A percentile compares a stretch with the other conserved stretches of the same genome.
These are phyloP conservation scores for Candida dendrica DNA, from an alignment of 805 yeast species.

Conservation along the genomic window DNA sequence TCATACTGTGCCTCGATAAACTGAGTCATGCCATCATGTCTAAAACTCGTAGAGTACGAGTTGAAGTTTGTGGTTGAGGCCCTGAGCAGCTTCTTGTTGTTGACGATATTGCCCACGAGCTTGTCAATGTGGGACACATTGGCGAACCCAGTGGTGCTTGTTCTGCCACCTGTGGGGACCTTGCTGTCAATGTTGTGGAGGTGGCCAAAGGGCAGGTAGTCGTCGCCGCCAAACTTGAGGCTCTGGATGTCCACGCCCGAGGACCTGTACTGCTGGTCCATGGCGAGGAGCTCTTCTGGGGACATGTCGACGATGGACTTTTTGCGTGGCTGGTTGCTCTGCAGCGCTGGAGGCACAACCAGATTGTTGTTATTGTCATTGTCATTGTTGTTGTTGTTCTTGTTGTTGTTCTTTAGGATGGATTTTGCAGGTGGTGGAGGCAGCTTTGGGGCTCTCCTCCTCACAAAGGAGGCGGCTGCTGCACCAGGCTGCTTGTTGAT, in stretches of 20 bases:
- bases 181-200: neutral
- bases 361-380: neutral
- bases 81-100: slow-evolving; percentile 3
- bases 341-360: neutral
- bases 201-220: slow-evolving; percentile 11
- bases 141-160: slow-evolving; percentile 1
- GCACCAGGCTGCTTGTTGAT: neutral
- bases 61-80: slow-evolving; percentile 5
- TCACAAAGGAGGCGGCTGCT: neutral
- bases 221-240: slow-evolving; percentile 19
- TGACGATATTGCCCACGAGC: slow-evolving; percentile 7
- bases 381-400: no score
- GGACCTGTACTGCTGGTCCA: slow-evolving; percentile 18
- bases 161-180: neutral
- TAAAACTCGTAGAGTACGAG: slow-evolving; percentile 13
- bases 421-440: slow-evolving; percentile 20
- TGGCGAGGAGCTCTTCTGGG: slow-evolving; percentile 17
- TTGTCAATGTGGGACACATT: slow-evolving; percentile 14
- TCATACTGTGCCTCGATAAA: slow-evolving; percentile 7
- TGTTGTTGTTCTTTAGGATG: slow-evolving; percentile 10
- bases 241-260: slow-evolving; percentile 12
- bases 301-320: slow-evolving; percentile 21
- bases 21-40: slow-evolving; percentile 11
- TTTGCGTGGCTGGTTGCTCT: slow-evolving; percentile 5
- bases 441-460: slow-evolving; percentile 14